phyloP scores from a whole-genome alignment of 148 eudicot species.

The Camellia lanceoleosa region DNA sequence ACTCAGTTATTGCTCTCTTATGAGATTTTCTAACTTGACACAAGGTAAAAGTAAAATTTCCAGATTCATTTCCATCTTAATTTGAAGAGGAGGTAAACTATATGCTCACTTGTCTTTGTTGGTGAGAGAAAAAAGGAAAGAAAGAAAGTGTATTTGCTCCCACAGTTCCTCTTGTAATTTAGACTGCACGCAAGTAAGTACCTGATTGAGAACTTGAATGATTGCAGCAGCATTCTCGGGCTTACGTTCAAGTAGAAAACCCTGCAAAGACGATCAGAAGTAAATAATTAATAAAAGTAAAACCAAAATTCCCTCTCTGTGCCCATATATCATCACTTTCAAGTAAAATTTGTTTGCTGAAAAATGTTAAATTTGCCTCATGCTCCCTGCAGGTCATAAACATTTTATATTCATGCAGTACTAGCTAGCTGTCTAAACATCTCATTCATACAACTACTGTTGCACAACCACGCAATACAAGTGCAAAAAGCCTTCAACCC shows the following conservation, averaged over 20 bases:
- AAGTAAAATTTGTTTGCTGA: not conserved
- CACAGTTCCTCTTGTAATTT: not conserved
- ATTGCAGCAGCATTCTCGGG: constrained; percentile 76
- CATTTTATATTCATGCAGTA: not conserved
- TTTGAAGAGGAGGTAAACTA: not conserved
- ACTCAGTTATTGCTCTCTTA: not conserved
- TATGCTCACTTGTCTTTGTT: not conserved
- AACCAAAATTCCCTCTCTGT: not conserved
- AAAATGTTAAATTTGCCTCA: not conserved
- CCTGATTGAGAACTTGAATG: constrained; percentile 72
- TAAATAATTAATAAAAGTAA: not conserved
- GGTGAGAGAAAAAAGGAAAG: not conserved
- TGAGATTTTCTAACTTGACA: not conserved
- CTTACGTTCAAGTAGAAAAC: constrained; percentile 71
- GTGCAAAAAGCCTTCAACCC: not conserved
- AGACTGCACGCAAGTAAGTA: constrained; percentile 8
- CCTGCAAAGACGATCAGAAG: constrained; percentile 40
- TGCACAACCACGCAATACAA: not conserved
- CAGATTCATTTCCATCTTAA: not conserved
- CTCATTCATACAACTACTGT: not conserved
- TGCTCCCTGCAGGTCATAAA: not conserved
- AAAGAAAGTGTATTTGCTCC: not conserved
- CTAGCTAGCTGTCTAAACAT: not conserved
- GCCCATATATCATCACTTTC: not conserved
- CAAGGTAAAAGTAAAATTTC: not conserved